phyloP scores from a whole-genome alignment of 257 asterid genomes.

The Ballota nigra region DNA sequence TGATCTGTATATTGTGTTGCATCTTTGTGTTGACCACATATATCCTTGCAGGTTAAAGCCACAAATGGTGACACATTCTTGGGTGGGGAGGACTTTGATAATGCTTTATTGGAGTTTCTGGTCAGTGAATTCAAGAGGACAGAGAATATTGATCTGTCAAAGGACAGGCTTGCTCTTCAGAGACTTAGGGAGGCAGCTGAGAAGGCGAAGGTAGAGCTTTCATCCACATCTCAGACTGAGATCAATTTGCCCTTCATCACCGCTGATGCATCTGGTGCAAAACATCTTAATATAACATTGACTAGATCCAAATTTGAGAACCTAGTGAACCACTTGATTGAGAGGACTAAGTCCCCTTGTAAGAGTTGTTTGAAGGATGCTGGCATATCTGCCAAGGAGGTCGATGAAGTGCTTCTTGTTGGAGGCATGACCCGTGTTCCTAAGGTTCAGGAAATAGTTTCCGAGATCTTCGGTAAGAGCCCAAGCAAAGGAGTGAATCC shows the following conservation, averaged over 20 bases:
- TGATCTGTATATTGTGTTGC: not conserved
- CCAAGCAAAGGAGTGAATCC: constrained; percentile 86
- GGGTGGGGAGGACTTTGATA: constrained; percentile 87
- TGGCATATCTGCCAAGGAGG: constrained; percentile 53
- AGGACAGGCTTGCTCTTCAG: constrained; percentile 71
- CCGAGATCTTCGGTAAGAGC: constrained; percentile 65
- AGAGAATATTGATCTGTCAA: constrained; percentile 59
- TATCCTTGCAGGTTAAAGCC: constrained; percentile 61
- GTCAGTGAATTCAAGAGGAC: constrained; percentile 61
- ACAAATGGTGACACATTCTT: constrained; percentile 77
- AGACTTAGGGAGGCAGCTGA: constrained; percentile 85
- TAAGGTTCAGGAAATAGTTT: constrained; percentile 67
- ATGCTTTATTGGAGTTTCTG: constrained; percentile 57
- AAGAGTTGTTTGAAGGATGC: constrained; percentile 76
- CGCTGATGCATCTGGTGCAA: constrained; percentile 70
- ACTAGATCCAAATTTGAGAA: constrained; percentile 73
- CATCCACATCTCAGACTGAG: constrained; percentile 70
- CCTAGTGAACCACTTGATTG: constrained; percentile 58
- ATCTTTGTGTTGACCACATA: constrained; percentile 3
- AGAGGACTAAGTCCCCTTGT: constrained; percentile 72
- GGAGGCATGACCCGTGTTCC: constrained; percentile 87
- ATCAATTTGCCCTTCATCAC: constrained; percentile 71
- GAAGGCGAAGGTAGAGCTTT: constrained; percentile 76
- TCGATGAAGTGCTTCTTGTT: constrained; percentile 74
- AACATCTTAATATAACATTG: constrained; percentile 60